Percentiles rank a stretch among this genome's conserved stretches.
These are phyloP conservation scores for Abrus precatorius DNA, from an alignment of 306 rosid species.

Conservation along the genomic window DNA sequence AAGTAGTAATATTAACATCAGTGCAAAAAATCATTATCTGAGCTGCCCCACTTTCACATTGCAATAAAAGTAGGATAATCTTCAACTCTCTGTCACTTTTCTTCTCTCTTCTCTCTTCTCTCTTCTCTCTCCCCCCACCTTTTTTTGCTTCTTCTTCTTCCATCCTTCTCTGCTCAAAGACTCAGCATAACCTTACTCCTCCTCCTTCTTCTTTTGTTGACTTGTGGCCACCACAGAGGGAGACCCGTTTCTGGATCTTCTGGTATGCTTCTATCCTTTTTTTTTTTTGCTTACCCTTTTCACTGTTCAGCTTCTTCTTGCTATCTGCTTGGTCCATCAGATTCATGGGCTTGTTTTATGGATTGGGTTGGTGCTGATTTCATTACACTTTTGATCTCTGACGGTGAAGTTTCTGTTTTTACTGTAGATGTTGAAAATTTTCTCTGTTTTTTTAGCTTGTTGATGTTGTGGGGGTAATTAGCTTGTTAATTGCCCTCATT, in stretches of 20 bases:
- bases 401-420: not conserved
- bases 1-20: too few relatives aligned
- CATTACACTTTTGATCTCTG: not conserved
- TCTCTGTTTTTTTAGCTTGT: not conserved
- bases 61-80: constrained; percentile 48
- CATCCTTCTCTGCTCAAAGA: constrained; percentile 4
- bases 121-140: not conserved
- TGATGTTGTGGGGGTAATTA: not conserved
- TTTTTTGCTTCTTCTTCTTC: not conserved
- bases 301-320: not conserved
- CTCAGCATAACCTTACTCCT: not conserved
- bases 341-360: not conserved
- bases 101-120: not conserved
- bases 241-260: constrained; percentile 30
- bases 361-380: not conserved
- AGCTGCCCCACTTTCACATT: constrained; percentile 31
- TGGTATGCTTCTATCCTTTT: constrained; percentile 32
- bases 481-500: not conserved
- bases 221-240: constrained; percentile 22
- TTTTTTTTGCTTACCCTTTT: constrained; percentile 18
- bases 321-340: not conserved
- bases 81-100: constrained; percentile 24
- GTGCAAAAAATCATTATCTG: too few relatives aligned
- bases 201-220: constrained; percentile 39
- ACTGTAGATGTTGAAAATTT: not conserved